Evolutionary conservation across 345 rosid species (phyloP).

Genomic region (Nephelium lappaceum): DNA sequence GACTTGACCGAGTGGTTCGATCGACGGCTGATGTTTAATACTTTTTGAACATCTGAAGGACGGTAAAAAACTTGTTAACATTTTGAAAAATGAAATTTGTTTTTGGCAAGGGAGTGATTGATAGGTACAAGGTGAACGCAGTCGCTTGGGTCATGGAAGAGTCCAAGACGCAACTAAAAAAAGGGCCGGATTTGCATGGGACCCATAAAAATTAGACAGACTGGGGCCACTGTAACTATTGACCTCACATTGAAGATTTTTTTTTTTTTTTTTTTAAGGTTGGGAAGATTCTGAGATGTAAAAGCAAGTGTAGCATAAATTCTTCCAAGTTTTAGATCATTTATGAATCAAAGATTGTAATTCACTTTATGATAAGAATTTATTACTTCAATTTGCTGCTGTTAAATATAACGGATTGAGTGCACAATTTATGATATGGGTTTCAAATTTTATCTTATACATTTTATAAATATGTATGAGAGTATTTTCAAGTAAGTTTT

Average conservation of each 20-base stretch:
- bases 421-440: too few relatives aligned
- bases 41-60: neutral
- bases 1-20: neutral
- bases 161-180: neutral
- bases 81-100: neutral
- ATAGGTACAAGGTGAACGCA: neutral
- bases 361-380: too few relatives aligned
- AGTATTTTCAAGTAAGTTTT: too few relatives aligned
- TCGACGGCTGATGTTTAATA: conserved; percentile 29
- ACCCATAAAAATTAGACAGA: neutral
- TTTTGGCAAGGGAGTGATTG: neutral
- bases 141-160: neutral
- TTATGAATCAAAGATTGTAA: too few relatives aligned
- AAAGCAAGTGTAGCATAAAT: neutral
- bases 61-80: neutral
- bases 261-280: neutral
- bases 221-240: neutral
- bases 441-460: too few relatives aligned
- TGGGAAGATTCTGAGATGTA: neutral
- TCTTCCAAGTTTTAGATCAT: too few relatives aligned
- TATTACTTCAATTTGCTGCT: too few relatives aligned
- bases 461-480: too few relatives aligned
- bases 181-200: conserved; percentile 13
- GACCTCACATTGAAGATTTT: neutral
- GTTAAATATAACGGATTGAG: too few relatives aligned